A percentile compares a stretch with the other conserved stretches of the same genome.
phyloP scores from a whole-genome alignment of 805 yeast species.

The Candida ulmi region DNA sequence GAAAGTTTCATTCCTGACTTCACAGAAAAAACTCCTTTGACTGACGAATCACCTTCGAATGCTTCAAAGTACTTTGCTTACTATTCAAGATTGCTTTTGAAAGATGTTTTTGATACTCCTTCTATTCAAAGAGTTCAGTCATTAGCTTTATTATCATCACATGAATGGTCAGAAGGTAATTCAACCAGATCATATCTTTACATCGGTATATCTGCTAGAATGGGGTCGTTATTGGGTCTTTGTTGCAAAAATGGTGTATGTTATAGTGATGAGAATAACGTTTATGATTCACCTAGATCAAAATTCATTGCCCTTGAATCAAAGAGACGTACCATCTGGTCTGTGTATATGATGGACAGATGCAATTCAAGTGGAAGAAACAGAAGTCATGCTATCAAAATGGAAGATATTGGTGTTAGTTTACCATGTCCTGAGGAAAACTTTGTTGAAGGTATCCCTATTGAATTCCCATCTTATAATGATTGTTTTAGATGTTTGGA shows the following conservation, averaged over 20 bases:
- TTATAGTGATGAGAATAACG: slow-evolving; percentile 9
- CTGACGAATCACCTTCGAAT: slow-evolving; percentile 20
- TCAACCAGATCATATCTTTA: slow-evolving; percentile 31
- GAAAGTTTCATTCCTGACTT: slow-evolving; percentile 23
- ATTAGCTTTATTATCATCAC: slow-evolving; percentile 30
- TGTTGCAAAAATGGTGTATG: slow-evolving; percentile 20
- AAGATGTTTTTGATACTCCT: slow-evolving; percentile 33
- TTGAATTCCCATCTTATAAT: slow-evolving; percentile 8
- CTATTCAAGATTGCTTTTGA: slow-evolving; percentile 29
- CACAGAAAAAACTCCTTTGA: not conserved
- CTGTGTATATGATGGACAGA: slow-evolving; percentile 37
- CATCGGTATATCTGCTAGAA: slow-evolving; percentile 36
- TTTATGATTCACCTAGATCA: not conserved
- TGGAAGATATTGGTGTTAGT: slow-evolving; percentile 27
- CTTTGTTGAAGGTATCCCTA: slow-evolving; percentile 24
- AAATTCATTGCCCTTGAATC: slow-evolving; percentile 25
- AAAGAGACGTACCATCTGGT: slow-evolving; percentile 34
- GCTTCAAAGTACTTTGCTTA: slow-evolving; percentile 36
- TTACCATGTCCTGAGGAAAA: slow-evolving; percentile 30
- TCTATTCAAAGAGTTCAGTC: slow-evolving; percentile 34
- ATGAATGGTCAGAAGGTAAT: slow-evolving; percentile 37
- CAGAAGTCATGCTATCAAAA: slow-evolving; percentile 27
- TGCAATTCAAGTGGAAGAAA: slow-evolving; percentile 33
- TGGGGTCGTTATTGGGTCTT: slow-evolving; percentile 32
- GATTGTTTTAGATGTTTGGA: slow-evolving; percentile 10